phyloP scores from a whole-genome alignment of 305 asterid species.

The Stenogyne calaminthoides region DNA sequence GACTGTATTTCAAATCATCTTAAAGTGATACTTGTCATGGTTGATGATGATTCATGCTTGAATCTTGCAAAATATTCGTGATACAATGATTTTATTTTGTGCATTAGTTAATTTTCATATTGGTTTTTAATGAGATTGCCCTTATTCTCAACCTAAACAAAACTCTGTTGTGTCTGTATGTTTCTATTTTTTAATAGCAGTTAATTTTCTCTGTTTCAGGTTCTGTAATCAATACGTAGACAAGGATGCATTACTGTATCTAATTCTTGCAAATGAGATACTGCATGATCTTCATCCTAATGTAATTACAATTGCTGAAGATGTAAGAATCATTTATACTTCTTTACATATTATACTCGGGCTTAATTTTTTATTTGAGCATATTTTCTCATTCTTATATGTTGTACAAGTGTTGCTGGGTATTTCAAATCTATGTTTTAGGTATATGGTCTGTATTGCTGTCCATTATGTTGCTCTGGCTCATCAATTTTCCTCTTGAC shows the following conservation, averaged over 20 bases:
- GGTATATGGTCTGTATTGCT: slow-evolving; percentile 13
- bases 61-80: slow-evolving; percentile 5
- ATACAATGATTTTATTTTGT: not conserved
- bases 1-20: slow-evolving; percentile 3
- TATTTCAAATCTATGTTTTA: slow-evolving; percentile 18
- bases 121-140: slow-evolving; percentile 23
- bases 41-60: slow-evolving; percentile 21
- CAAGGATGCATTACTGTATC: slow-evolving; percentile 85
- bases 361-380: slow-evolving; percentile 1
- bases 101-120: not conserved
- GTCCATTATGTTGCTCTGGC: slow-evolving; percentile 5
- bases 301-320: slow-evolving; percentile 93
- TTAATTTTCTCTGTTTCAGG: slow-evolving; percentile 53
- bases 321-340: slow-evolving; percentile 57
- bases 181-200: slow-evolving; percentile 8
- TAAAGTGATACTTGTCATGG: slow-evolving; percentile 23
- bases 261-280: slow-evolving; percentile 85
- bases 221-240: slow-evolving; percentile 96
- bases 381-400: not conserved
- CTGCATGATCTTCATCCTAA: slow-evolving; percentile 86
- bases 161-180: slow-evolving; percentile 15
- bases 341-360: not conserved
- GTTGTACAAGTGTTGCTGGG: not conserved
- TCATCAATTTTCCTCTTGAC: slow-evolving; percentile 11
- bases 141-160: not conserved